phyloP scores from a whole-genome alignment of 768 basidiomycete genomes.

The Leucogyrophana mollusca region DNA sequence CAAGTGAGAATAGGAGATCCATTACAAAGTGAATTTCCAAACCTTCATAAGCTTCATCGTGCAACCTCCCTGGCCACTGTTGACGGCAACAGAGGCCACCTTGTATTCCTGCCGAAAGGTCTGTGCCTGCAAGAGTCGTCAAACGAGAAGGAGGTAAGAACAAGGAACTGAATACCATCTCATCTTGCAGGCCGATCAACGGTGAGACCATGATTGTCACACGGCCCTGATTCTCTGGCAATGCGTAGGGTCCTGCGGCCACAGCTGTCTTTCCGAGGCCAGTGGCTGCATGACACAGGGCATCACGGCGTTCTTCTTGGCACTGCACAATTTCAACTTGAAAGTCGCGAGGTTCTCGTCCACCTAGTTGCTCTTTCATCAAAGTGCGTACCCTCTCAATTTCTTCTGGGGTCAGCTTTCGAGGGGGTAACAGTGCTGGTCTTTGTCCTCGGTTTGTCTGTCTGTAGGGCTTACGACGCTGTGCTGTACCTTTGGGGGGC shows the following conservation, averaged over 20 bases:
- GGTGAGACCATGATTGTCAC: constrained; percentile 39
- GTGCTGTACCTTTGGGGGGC: no score
- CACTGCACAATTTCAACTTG: constrained; percentile 29
- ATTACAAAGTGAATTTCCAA: constrained; percentile 13
- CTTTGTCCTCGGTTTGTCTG: no score
- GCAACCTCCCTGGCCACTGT: constrained; percentile 31
- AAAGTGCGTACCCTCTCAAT: constrained; percentile 2
- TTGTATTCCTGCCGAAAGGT: constrained; percentile 32
- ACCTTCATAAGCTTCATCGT: constrained; percentile 17
- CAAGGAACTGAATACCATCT: constrained; percentile 28
- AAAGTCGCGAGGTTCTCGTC: constrained; percentile 16
- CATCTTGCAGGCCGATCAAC: constrained; percentile 37
- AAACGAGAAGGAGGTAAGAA: no score
- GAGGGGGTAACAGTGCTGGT: no score
- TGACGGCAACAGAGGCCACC: constrained; percentile 29
- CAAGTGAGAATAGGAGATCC: not conserved
- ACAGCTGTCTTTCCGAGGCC: constrained; percentile 38
- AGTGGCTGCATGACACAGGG: constrained; percentile 35
- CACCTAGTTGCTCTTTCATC: constrained; percentile 16
- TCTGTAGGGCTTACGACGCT: no score
- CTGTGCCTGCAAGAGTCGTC: constrained; percentile 16
- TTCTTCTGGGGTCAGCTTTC: no score
- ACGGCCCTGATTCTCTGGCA: constrained; percentile 21
- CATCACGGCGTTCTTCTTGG: constrained; percentile 30
- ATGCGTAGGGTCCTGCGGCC: constrained; percentile 37